A percentile compares a stretch with the other conserved stretches of the same genome.
Evolutionary conservation across 1,139 yeast genomes (phyloP).

Genomic region (Komagataea norvegica): DNA sequence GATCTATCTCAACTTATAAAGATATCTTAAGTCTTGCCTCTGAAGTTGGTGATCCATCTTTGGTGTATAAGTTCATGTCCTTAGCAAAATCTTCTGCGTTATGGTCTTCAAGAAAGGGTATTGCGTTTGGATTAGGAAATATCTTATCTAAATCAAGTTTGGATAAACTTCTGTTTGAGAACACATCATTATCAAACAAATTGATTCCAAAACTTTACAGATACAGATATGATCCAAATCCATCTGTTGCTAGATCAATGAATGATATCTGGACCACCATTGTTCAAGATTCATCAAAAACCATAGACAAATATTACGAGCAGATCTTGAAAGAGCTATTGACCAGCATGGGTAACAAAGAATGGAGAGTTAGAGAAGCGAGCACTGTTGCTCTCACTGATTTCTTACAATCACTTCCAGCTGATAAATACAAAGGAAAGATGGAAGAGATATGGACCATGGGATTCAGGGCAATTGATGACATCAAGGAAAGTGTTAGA

Average conservation of each 20-base stretch:
- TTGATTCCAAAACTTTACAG: slow-evolving; percentile 80
- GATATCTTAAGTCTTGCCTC: slow-evolving; percentile 82
- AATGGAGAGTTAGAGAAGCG: slow-evolving; percentile 94
- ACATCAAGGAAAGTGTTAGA: slow-evolving; percentile 90
- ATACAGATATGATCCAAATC: slow-evolving; percentile 80
- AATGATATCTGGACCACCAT: slow-evolving; percentile 81
- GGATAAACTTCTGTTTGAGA: slow-evolving; percentile 53
- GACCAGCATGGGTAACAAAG: slow-evolving; percentile 69
- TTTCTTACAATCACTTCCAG: slow-evolving; percentile 56
- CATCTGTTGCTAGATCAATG: slow-evolving; percentile 77
- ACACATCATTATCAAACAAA: slow-evolving; percentile 49
- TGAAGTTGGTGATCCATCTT: slow-evolving; percentile 92
- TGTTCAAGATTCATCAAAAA: slow-evolving; percentile 55
- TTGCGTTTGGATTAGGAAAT: slow-evolving; percentile 89
- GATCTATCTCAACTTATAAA: slow-evolving; percentile 83
- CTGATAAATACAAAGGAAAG: slow-evolving; percentile 47
- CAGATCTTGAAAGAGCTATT: slow-evolving; percentile 63
- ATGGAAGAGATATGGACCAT: slow-evolving; percentile 77
- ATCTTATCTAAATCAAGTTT: slow-evolving; percentile 75
- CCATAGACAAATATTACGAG: slow-evolving; percentile 50
- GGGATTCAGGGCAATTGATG: slow-evolving; percentile 89
- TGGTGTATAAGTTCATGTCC: slow-evolving; percentile 92
- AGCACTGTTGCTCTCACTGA: slow-evolving; percentile 73
- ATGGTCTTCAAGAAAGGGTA: slow-evolving; percentile 92
- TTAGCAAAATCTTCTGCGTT: slow-evolving; percentile 81